phyloP scores from a whole-genome alignment of 768 basidiomycete species.

The Boletus patriciae region DNA sequence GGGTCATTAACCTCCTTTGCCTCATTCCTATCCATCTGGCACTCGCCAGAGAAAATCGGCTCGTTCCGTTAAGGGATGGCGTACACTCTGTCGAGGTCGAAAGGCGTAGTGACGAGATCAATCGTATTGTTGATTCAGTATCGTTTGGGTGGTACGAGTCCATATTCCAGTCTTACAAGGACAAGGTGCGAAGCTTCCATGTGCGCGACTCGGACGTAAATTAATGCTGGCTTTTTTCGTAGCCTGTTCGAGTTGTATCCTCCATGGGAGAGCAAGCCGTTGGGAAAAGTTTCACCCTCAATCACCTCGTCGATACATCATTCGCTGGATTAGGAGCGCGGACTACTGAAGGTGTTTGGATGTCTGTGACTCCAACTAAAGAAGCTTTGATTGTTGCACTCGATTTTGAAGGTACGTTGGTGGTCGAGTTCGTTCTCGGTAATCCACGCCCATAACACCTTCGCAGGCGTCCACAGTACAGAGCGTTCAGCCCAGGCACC shows the following conservation, averaged over 20 bases:
- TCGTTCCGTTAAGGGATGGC: constrained; percentile 59
- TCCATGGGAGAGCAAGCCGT: constrained; percentile 71
- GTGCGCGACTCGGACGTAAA: background rate
- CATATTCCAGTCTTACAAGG: constrained; percentile 62
- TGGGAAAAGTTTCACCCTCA: constrained; percentile 57
- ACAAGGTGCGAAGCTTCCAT: constrained; percentile 39
- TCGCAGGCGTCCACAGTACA: constrained; percentile 58
- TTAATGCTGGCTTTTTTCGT: background rate
- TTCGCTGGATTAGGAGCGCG: constrained; percentile 67
- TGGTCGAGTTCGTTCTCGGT: constrained; percentile 1
- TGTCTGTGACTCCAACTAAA: constrained; percentile 62
- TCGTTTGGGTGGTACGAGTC: constrained; percentile 67
- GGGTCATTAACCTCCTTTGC: constrained; percentile 60
- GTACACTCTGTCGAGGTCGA: constrained; percentile 50
- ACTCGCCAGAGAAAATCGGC: constrained; percentile 57
- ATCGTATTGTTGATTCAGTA: constrained; percentile 53
- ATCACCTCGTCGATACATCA: constrained; percentile 61
- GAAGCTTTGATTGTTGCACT: constrained; percentile 57
- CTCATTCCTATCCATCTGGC: constrained; percentile 67
- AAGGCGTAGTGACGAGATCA: constrained; percentile 56
- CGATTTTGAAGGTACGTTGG: constrained; percentile 56
- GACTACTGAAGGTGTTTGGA: constrained; percentile 66
- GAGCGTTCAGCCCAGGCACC: constrained; percentile 59
- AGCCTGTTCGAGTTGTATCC: constrained; percentile 64
- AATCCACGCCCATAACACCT: background rate